These are phyloP conservation scores for Ceratobasidium sp. DNA, from an alignment of 1,284 basidiomycete species.

Conservation along the genomic window DNA sequence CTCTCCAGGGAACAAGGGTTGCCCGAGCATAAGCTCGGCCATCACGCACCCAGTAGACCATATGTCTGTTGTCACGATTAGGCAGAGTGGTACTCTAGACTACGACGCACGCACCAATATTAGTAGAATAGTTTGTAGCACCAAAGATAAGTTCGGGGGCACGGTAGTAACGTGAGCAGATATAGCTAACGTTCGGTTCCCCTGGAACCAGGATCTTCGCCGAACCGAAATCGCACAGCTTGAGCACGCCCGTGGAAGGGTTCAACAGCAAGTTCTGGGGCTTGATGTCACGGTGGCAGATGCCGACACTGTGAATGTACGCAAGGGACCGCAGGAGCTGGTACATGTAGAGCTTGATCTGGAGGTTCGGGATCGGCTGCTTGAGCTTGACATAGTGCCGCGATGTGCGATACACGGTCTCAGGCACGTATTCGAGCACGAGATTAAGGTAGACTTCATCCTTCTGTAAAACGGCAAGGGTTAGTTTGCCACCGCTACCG, in stretches of 20 bases:
- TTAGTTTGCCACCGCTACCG: constrained; percentile 26
- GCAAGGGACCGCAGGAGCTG: constrained; percentile 96
- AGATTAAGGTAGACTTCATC: constrained; percentile 99
- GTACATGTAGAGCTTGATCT: constrained; percentile 99
- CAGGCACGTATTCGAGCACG: constrained; percentile 98
- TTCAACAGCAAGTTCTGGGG: constrained; percentile 98
- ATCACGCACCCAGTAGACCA: constrained; percentile 99
- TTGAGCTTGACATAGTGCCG: constrained; percentile 99
- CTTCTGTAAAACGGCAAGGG: constrained; percentile 65
- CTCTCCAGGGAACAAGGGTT: constrained; percentile 98
- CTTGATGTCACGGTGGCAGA: constrained; percentile 99
- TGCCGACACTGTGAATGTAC: constrained; percentile 98
- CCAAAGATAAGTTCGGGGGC: constrained; percentile 99
- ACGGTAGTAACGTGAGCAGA: constrained; percentile 99
- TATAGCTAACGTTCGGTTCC: constrained; percentile 99
- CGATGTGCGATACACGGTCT: constrained; percentile 98
- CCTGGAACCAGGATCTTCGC: constrained; percentile 98
- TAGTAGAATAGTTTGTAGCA: constrained; percentile 99
- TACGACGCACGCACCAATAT: constrained; percentile 76
- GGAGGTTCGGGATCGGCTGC: constrained; percentile 99
- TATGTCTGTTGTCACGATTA: constrained; percentile 67
- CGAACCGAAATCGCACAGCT: constrained; percentile 98
- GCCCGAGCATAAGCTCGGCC: constrained; percentile 99
- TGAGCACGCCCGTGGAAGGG: constrained; percentile 95
- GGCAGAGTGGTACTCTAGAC: constrained; percentile 48